Base-by-base conservation (phyloP, 805 yeast species). In the Kurtzmaniella fragi region DNA sequence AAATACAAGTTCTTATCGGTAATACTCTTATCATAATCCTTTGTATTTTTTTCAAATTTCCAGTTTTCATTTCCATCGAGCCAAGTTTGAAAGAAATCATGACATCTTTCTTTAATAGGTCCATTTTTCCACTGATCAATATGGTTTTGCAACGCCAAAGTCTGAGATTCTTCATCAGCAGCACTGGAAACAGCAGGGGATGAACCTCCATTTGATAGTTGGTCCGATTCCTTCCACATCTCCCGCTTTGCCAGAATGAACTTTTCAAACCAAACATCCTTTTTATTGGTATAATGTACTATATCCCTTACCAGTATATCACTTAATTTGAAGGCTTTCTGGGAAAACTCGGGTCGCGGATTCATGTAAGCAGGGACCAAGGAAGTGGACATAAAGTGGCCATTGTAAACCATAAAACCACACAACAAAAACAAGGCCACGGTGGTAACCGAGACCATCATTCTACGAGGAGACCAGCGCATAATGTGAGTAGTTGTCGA, bases 271-370 rank as follows among this genome's bases (percentile, higher is more conserved):
- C 48, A 49, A 3, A 47, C 29, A 39, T 37, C 58, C 32, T 48
- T 38, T 39, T 57, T 59, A 9, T 57, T 57, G 26, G 56, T 33
- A 41, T 50, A 57, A 40, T 59, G 63, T 23, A 61, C 35, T 7
- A 37, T 27, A 3, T 41, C 28, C 27, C 54, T 41, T 7, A 53
- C 34, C 9, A 31, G 13, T 7, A 27, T n/a, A 36, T 54, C 56
- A 17, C 50, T 39, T 14, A 12, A 16, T 9, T 25, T 17, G 37
- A 46, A 48, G n/a, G 33, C 40, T 13, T 32, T 42, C 2, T 29
- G 6, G 37, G 23, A 16, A 16, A 28, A 37, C 7, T 20, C 9
- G 26, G n/a, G 31, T 10, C 31, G 4, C 9, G 31, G 31, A n/a
- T 12, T 28, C 15, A 13, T 13, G 9, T 28, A 13, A 10, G 15